phyloP scores from a whole-genome alignment of 1,139 yeast genomes.

The Candida neerlandica region DNA sequence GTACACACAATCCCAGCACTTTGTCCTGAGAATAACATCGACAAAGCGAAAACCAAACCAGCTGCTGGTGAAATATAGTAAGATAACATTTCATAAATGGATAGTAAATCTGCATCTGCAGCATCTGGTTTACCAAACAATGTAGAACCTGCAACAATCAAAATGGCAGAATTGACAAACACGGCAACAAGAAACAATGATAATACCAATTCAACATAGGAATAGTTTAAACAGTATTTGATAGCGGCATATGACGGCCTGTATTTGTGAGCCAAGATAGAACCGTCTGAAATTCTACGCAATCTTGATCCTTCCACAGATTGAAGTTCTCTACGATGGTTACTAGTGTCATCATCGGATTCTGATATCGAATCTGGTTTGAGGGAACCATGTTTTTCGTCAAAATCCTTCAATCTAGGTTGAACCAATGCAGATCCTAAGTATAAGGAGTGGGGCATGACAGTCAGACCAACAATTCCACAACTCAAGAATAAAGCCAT shows the following conservation, averaged over 20 bases:
- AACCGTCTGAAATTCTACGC: slow-evolving; percentile 40
- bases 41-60: slow-evolving; percentile 72
- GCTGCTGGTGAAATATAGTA: slow-evolving; percentile 66
- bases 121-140: slow-evolving; percentile 63
- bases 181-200: slow-evolving; percentile 72
- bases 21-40: slow-evolving; percentile 75
- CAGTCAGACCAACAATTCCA: slow-evolving; percentile 81
- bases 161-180: slow-evolving; percentile 73
- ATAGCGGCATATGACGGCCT: slow-evolving; percentile 70
- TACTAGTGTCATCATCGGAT: slow-evolving; percentile 6
- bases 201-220: slow-evolving; percentile 64
- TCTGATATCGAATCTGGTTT: slow-evolving; percentile 24
- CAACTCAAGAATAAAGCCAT: slow-evolving; percentile 67
- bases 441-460: slow-evolving; percentile 80
- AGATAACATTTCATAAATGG: slow-evolving; percentile 69
- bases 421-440: slow-evolving; percentile 79
- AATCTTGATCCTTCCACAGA: slow-evolving; percentile 11
- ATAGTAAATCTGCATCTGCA: slow-evolving; percentile 69
- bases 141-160: slow-evolving; percentile 75
- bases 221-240: slow-evolving; percentile 62
- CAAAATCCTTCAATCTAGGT: slow-evolving; percentile 69
- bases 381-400: slow-evolving; percentile 36
- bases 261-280: slow-evolving; percentile 41
- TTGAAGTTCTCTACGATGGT: slow-evolving; percentile 20
- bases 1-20: slow-evolving; percentile 85